Conservation (phyloP, 225 moss, liverwort and hornwort species). For the Pseudisothecium myosuroides region DNA sequence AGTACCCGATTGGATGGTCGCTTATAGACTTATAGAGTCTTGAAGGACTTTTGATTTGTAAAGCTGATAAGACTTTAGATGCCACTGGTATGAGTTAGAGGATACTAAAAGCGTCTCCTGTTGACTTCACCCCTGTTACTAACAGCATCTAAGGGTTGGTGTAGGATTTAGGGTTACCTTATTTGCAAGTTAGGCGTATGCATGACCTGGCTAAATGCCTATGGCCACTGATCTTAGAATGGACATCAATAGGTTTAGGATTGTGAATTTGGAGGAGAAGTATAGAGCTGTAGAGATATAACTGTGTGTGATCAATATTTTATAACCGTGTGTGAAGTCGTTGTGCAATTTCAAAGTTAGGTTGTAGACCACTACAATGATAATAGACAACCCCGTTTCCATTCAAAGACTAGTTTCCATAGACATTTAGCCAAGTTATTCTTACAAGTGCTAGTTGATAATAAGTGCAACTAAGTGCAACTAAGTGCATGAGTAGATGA, state of each 20-base stretch:
- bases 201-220: not conserved
- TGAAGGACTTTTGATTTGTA: not conserved
- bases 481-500: not conserved
- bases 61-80: not conserved
- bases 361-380: no score
- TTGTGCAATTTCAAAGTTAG: no score
- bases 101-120: not conserved
- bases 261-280: no score
- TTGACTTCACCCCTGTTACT: no score
- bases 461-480: no score
- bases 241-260: no score
- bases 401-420: no score
- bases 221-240: not conserved
- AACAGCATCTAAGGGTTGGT: no score
- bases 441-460: not conserved
- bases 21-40: not conserved
- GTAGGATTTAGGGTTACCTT: no score
- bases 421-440: not conserved
- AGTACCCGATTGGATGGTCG: not conserved
- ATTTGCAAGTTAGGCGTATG: not conserved
- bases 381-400: not conserved
- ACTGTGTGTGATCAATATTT: no score
- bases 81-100: not conserved
- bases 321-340: not conserved
- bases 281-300: no score